Percentiles rank a stretch among this genome's conserved stretches.
phyloP scores from a whole-genome alignment of 164 flowering plant species.

The Sextonia rubra region DNA sequence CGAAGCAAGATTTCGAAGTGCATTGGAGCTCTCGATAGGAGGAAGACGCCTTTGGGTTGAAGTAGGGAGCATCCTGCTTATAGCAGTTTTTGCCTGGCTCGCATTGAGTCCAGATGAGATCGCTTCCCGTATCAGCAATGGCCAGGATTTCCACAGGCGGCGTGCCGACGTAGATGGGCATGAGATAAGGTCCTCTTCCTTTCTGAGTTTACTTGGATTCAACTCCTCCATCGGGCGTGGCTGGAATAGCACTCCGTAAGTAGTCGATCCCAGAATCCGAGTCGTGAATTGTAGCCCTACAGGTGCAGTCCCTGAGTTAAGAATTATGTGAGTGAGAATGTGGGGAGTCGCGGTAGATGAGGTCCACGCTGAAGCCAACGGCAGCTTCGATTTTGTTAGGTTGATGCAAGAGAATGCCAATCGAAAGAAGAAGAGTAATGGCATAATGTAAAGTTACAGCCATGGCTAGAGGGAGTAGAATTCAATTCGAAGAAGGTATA shows the following conservation, averaged over 20 bases:
- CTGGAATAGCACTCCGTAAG: neutral
- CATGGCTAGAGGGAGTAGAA: too few relatives aligned
- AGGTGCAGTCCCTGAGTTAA: neutral
- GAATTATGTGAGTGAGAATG: neutral
- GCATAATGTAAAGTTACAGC: too few relatives aligned
- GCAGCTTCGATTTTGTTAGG: too few relatives aligned
- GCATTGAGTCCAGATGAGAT: slow-evolving; percentile 84
- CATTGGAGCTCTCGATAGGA: slow-evolving; percentile 39
- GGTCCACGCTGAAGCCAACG: neutral
- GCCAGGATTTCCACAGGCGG: slow-evolving; percentile 52
- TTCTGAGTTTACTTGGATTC: too few relatives aligned
- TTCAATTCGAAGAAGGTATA: too few relatives aligned
- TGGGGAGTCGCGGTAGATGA: slow-evolving; percentile 2
- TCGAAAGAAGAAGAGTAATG: too few relatives aligned
- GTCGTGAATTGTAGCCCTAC: neutral
- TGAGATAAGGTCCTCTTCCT: slow-evolving; percentile 22
- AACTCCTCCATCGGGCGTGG: too few relatives aligned
- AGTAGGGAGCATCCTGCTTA: slow-evolving; percentile 50
- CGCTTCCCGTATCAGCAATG: slow-evolving; percentile 84
- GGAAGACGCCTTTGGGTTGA: slow-evolving; percentile 30
- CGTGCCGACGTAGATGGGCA: slow-evolving; percentile 59
- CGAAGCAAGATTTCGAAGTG: slow-evolving; percentile 19
- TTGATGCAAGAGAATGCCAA: too few relatives aligned
- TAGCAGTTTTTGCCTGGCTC: slow-evolving; percentile 63
- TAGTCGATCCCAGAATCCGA: neutral